These are phyloP conservation scores for Teratosphaeria nubilosa DNA, from an alignment of 2,329 filamentous ascomycete genomes.

Conservation along the genomic window DNA sequence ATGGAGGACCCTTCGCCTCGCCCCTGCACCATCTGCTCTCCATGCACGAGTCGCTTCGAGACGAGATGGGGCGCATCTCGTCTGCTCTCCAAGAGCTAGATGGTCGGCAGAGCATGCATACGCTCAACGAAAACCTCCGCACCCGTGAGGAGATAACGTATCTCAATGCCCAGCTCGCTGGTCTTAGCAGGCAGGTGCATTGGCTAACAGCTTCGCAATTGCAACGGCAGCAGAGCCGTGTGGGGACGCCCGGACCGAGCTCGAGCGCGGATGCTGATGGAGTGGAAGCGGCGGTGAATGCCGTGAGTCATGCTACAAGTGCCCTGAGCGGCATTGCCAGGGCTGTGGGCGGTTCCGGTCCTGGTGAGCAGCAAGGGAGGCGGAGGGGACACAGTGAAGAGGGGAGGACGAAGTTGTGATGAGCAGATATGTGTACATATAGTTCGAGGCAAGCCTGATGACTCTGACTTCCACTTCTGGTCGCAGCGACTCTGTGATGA, in stretches of 20 bases:
- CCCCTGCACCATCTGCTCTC: constrained; percentile 49
- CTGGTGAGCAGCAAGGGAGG: constrained; percentile 10
- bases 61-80: constrained; percentile 47
- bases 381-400: constrained; percentile 25
- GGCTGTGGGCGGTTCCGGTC: constrained; percentile 11
- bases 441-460: too few species aligned
- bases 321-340: constrained; percentile 19
- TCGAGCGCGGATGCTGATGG: constrained; percentile 7
- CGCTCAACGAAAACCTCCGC: constrained; percentile 53
- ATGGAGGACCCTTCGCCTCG: constrained; percentile 31
- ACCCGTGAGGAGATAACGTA: constrained; percentile 54
- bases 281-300: constrained; percentile 19
- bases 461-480: too few species aligned
- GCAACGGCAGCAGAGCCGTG: constrained; percentile 27
- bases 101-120: constrained; percentile 50
- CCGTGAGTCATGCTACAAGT: constrained; percentile 13
- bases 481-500: too few species aligned
- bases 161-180: constrained; percentile 49
- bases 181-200: constrained; percentile 50
- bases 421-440: too few species aligned
- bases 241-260: constrained; percentile 6
- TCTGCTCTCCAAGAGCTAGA: constrained; percentile 49
- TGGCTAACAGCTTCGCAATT: constrained; percentile 51
- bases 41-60: constrained; percentile 50
- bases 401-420: constrained; percentile 27